Percentiles rank a stretch among this genome's conserved stretches.
These are phyloP conservation scores for Clonostachys rhizophaga DNA, from an alignment of 2,329 filamentous ascomycete species.

Conservation along the genomic window DNA sequence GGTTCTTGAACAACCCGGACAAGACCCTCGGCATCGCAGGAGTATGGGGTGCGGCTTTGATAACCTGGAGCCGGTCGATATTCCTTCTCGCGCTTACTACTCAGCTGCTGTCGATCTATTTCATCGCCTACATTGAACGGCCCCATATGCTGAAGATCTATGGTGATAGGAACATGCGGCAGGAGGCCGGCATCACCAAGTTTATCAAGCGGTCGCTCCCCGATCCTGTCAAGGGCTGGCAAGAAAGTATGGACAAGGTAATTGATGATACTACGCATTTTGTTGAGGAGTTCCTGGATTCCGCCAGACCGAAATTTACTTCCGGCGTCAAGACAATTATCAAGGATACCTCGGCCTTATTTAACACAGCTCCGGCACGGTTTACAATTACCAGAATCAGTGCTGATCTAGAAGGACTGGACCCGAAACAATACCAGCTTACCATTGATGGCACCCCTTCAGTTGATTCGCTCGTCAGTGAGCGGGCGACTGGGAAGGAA, in stretches of 20 bases:
- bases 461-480: slow-evolving; percentile 41
- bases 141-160: slow-evolving; percentile 99
- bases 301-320: slow-evolving; percentile 78
- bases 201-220: slow-evolving; percentile 86
- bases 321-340: slow-evolving; percentile 83
- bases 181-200: slow-evolving; percentile 87
- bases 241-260: slow-evolving; percentile 82
- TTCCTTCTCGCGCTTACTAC: slow-evolving; percentile 83
- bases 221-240: slow-evolving; percentile 75
- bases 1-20: slow-evolving; percentile 96
- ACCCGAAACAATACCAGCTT: slow-evolving; percentile 77
- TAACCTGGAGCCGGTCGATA: slow-evolving; percentile 83
- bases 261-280: slow-evolving; percentile 83
- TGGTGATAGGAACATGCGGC: slow-evolving; percentile 67
- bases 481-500: slow-evolving; percentile 68
- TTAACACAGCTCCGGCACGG: slow-evolving; percentile 84
- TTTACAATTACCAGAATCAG: slow-evolving; percentile 78
- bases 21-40: slow-evolving; percentile 89
- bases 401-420: slow-evolving; percentile 73
- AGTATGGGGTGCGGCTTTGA: slow-evolving; percentile 91
- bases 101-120: slow-evolving; percentile 78
- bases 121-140: slow-evolving; percentile 90
- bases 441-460: slow-evolving; percentile 64
- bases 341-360: slow-evolving; percentile 79
- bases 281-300: slow-evolving; percentile 86